A percentile compares a stretch with the other conserved stretches of the same genome.
These are phyloP conservation scores for Penstemon davidsonii DNA, from an alignment of 257 asterid species.

Conservation along the genomic window DNA sequence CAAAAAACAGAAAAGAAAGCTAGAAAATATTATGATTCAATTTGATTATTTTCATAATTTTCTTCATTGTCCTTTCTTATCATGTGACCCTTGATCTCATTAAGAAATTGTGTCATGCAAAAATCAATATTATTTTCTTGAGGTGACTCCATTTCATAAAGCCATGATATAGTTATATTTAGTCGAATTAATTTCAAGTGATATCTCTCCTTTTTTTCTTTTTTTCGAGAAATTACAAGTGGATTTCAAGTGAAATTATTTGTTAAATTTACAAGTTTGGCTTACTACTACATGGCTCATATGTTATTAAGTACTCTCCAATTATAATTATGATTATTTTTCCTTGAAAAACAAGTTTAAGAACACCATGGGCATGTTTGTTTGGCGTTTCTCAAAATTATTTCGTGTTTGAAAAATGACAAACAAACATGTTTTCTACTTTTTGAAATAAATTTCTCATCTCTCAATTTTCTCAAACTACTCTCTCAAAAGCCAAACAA, in stretches of 20 bases:
- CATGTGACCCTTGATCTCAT: slow-evolving; percentile 44
- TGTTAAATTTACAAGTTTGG: neutral
- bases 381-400: no score
- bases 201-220: slow-evolving; percentile 2
- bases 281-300: neutral
- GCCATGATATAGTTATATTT: slow-evolving; percentile 30
- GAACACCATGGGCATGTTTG: no score
- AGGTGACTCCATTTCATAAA: slow-evolving; percentile 63
- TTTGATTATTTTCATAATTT: slow-evolving; percentile 28
- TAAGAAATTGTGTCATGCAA: slow-evolving; percentile 49
- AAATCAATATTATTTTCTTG: slow-evolving; percentile 43
- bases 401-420: no score
- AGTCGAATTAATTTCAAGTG: slow-evolving; percentile 29
- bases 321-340: neutral
- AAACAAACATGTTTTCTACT: no score
- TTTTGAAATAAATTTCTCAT: no score
- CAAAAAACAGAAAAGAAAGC: neutral
- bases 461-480: no score
- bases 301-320: slow-evolving; percentile 1
- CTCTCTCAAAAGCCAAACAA: no score
- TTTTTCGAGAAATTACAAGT: no score
- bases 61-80: slow-evolving; percentile 33
- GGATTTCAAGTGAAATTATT: no score
- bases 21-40: slow-evolving; percentile 29
- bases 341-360: neutral